Evolutionary conservation across 1,139 yeast species (phyloP), one percentile per base, ranked within the genome.

Genomic region (Kluyveromyces sp.): DNA sequence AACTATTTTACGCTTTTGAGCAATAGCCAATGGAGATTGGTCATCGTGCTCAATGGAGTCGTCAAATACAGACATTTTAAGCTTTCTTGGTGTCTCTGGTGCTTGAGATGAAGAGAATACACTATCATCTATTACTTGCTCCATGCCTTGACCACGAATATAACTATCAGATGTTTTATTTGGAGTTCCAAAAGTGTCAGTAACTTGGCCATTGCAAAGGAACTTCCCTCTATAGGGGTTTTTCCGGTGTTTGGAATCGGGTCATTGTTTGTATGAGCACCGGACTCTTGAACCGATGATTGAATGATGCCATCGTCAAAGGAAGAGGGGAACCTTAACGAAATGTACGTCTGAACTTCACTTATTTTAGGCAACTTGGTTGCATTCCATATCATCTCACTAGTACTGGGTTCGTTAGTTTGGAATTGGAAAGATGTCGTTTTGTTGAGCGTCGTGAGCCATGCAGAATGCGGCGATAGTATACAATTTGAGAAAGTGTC

Each of bases 1-100:
- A 15, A 50, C 44, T 44, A 48, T 52, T 43, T 47, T 56, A 36
- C 61, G 50, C 42, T 53, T 56, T 35, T 58, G 62, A 4, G 54
- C 55, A 31, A 54, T 35, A 4, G 58, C 61, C 37, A 56, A 40
- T 7, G 64, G 64, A 4, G 63, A 60, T 31, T 54, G 52, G 36
- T 55, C 57, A 30, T 47, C 48, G 25, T 46, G 45, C 10, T 44
- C 31, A 6, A 10, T 34, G 7, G 41, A 41, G n/a, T 44, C 46
- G 26, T 39, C 34, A 10, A 41, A 41, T n/a, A 29, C 32, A 10
- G 34, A 30, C 7, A 34, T 2, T 30, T 44, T 39, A 15, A 29
- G 30, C 29, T 34, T 31, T 39, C 39, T 37, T 35, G 50, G 50
- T 15, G 48, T 51, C 34, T 32, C 35, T n/a, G 33, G 46, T 25